A percentile compares a stretch with the other conserved stretches of the same genome.
These are phyloP conservation scores for Apophysomyces sp. DNA, from an alignment of 371 early-diverging fungal genomes.

Conservation along the genomic window DNA sequence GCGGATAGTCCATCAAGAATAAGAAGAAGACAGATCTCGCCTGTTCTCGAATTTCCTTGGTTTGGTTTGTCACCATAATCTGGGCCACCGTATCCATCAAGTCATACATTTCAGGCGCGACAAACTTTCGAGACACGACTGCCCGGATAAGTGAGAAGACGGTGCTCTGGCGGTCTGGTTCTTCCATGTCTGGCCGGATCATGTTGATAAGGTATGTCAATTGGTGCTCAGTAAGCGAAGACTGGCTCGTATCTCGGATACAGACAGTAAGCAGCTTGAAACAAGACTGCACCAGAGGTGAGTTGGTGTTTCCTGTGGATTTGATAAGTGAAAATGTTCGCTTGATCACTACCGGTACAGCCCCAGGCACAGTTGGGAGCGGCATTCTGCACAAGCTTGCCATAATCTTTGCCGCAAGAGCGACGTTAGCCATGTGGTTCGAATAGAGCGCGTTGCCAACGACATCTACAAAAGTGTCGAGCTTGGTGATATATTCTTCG, in stretches of 20 bases:
- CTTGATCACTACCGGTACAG: conserved; percentile 73
- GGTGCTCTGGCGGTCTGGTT: conserved; percentile 79
- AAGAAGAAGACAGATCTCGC: conserved; percentile 81
- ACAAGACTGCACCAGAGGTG: conserved; percentile 75
- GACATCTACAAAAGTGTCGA: conserved; percentile 79
- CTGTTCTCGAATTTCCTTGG: conserved; percentile 73
- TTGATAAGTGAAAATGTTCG: conserved; percentile 74
- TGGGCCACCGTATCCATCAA: conserved; percentile 78
- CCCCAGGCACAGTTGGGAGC: conserved; percentile 63
- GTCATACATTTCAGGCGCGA: conserved; percentile 90
- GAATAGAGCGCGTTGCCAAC: conserved; percentile 85
- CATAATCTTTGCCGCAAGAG: conserved; percentile 73
- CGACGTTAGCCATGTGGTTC: conserved; percentile 68
- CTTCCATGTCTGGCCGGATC: conserved; percentile 87
- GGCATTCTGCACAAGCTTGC: conserved; percentile 63
- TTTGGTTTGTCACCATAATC: conserved; percentile 87
- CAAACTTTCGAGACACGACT: conserved; percentile 80
- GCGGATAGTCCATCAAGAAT: conserved; percentile 95
- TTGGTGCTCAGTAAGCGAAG: conserved; percentile 71
- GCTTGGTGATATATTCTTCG: conserved; percentile 55
- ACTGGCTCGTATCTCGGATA: conserved; percentile 65
- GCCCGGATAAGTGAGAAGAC: conserved; percentile 86
- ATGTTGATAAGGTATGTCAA: conserved; percentile 76
- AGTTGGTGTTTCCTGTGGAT: conserved; percentile 61
- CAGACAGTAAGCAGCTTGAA: conserved; percentile 80